Evolutionary conservation across 2,329 filamentous ascomycete species (phyloP).

Genomic region (Westerdykella aurantiaca): DNA sequence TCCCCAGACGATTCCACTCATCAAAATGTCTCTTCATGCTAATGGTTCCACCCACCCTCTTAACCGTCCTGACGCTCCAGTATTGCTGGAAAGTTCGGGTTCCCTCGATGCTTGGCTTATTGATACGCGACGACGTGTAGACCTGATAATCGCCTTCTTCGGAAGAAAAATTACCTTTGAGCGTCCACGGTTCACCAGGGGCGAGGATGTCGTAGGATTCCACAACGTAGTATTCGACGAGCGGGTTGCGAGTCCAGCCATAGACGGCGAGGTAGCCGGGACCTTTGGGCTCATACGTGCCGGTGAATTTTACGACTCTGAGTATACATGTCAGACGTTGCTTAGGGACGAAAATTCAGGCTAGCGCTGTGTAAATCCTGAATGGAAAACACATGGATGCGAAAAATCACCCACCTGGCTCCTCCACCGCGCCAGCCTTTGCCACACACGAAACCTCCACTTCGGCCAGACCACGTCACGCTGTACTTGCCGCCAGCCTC

Average conservation of each 20-base stretch:
- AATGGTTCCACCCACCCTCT: constrained; percentile 15
- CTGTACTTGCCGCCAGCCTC: neutral
- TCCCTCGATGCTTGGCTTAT: constrained; percentile 45
- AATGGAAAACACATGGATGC: neutral
- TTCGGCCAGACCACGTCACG: neutral
- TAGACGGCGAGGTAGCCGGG: constrained; percentile 50
- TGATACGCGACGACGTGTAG: constrained; percentile 17
- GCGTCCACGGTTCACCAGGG: constrained; percentile 39
- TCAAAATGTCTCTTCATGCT: constrained; percentile 25
- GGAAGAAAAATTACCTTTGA: constrained; percentile 16
- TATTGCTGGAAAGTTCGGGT: constrained; percentile 48
- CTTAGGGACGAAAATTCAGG: neutral
- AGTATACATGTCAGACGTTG: neutral
- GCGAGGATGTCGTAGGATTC: constrained; percentile 48
- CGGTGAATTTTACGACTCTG: constrained; percentile 33
- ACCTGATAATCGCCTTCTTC: constrained; percentile 17
- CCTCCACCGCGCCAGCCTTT: constrained; percentile 1
- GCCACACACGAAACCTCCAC: constrained; percentile 2
- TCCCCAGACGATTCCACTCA: constrained; percentile 20
- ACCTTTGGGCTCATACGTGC: constrained; percentile 29
- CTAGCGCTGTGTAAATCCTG: no score
- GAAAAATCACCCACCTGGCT: neutral
- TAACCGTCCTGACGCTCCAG: constrained; percentile 29
- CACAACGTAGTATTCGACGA: constrained; percentile 49
- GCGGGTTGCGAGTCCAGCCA: constrained; percentile 49